Base-by-base conservation (phyloP, 176 grass and related monocot genomes). In the Cenchrus fungigraminus region DNA sequence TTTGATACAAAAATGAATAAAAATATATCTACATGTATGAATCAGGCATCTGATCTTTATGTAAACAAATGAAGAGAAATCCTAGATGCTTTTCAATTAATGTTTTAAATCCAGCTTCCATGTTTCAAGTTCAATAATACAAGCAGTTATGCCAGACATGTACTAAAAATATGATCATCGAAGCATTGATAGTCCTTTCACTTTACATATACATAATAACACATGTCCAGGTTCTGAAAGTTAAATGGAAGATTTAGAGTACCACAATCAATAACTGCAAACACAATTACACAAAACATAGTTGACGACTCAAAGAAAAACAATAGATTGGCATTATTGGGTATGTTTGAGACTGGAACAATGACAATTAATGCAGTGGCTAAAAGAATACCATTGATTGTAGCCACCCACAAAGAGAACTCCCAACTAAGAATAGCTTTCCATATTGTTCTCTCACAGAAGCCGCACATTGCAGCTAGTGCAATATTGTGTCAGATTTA, bases 401-500 rank as follows among this genome's bases (percentile, higher is more conserved):
- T 42, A 98, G 82, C 93, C 97, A 98, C 45, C 84, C 44, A 84
- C 81, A 91, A 45, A 98, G 84, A 22, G 86, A 94, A 82, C 83
- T 82, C 93, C 93, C 22, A 94, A 88, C 70, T 89, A 87, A 98
- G 90, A 83, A 90, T 61, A 77, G 60, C 42, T 65, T 90, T 94
- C 91, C 91, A 98, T 12, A 68, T 57, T 37, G 91, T 98, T 86
- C 84, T 89, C 52, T 95, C 97, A 53, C 93, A 96, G 53, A 98
- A 66, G 74, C 83, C 92, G 86, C 97, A 98, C 16, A 98, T 50
- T 77, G 97, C 88, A 6, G 97, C 93, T 65, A 98, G 64, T 74
- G 97, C 71, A 98, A 91, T 73, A 98, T 84, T 74, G 90, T 98
- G 56, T 93, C 97, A 78, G 90, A 94, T 85, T 98, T 98, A 78